Evolutionary conservation across 169 alveolate species (phyloP).

Genomic region (Nephromyces sp.): DNA sequence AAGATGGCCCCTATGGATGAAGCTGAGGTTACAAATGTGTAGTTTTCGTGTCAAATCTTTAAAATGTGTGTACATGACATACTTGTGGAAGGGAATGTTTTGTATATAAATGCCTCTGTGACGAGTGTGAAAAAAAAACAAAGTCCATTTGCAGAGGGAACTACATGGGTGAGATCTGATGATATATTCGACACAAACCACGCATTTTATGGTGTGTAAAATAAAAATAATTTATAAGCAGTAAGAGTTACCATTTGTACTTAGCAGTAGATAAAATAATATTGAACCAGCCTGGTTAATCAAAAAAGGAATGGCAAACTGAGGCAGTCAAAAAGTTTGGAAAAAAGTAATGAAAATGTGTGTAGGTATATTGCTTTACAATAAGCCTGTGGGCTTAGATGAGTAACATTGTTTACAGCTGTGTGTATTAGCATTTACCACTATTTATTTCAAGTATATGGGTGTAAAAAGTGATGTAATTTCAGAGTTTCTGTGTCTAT

Average conservation of each 20-base stretch:
- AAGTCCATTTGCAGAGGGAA: not conserved
- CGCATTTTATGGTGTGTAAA: no score
- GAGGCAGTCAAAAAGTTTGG: no score
- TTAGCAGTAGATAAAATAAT: not conserved
- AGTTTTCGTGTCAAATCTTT: no score
- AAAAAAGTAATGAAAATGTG: no score
- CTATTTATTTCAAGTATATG: no score
- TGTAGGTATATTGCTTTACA: no score
- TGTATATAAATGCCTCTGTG: not conserved
- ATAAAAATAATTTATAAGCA: no score
- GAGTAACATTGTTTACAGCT: no score
- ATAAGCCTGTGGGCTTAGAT: no score
- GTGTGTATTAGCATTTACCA: no score
- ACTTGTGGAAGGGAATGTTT: not conserved
- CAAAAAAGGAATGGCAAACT: not conserved
- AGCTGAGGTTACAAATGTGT: not conserved
- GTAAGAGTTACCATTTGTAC: not conserved
- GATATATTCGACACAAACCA: not conserved
- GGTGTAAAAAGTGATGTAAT: no score
- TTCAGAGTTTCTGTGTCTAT: no score
- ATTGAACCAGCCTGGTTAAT: not conserved
- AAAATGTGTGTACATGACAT: not conserved
- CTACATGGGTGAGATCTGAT: not conserved
- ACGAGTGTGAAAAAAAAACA: not conserved
- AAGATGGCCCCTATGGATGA: not conserved